Conservation (phyloP, 768 basidiomycete genomes). For the Hericium coralloides region DNA sequence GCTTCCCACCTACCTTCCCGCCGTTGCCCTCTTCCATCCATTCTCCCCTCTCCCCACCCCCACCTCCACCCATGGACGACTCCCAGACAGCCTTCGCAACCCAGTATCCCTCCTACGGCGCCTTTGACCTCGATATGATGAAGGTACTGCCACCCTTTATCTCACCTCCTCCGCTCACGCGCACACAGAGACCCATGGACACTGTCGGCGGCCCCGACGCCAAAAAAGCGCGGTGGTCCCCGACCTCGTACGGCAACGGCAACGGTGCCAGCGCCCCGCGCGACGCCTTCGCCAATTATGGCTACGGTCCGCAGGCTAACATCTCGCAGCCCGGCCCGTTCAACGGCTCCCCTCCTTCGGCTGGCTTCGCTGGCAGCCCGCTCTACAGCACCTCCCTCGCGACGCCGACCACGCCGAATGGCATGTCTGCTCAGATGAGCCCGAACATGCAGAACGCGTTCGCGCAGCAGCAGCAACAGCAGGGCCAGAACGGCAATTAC, state of each 20-base stretch:
- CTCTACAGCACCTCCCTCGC: slow-evolving; percentile 67
- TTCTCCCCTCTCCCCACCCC: slow-evolving; percentile 6
- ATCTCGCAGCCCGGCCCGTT: slow-evolving; percentile 44
- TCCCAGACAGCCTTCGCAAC: slow-evolving; percentile 58
- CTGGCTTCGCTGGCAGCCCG: slow-evolving; percentile 43
- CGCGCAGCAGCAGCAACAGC: slow-evolving; percentile 38
- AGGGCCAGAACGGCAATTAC: slow-evolving; percentile 31
- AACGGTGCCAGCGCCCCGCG: slow-evolving; percentile 38
- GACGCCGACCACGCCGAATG: slow-evolving; percentile 24
- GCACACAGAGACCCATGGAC: slow-evolving; percentile 74
- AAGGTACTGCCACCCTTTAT: slow-evolving; percentile 40
- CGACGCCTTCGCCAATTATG: slow-evolving; percentile 80
- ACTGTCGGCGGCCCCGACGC: slow-evolving; percentile 71
- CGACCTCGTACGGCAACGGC: slow-evolving; percentile 39
- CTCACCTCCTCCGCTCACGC: not conserved
- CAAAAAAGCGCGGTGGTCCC: slow-evolving; percentile 89
- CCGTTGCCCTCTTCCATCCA: slow-evolving; percentile 15
- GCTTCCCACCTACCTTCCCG: slow-evolving; percentile 40
- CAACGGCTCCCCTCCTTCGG: slow-evolving; percentile 37
- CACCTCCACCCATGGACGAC: slow-evolving; percentile 53
- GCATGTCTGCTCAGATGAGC: slow-evolving; percentile 54
- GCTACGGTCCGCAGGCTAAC: slow-evolving; percentile 68
- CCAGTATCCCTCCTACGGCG: slow-evolving; percentile 58
- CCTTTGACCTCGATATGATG: slow-evolving; percentile 87
- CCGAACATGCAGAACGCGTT: slow-evolving; percentile 52